Conservation (phyloP, 2,329 filamentous ascomycete species). For the Alternaria burnsii region DNA sequence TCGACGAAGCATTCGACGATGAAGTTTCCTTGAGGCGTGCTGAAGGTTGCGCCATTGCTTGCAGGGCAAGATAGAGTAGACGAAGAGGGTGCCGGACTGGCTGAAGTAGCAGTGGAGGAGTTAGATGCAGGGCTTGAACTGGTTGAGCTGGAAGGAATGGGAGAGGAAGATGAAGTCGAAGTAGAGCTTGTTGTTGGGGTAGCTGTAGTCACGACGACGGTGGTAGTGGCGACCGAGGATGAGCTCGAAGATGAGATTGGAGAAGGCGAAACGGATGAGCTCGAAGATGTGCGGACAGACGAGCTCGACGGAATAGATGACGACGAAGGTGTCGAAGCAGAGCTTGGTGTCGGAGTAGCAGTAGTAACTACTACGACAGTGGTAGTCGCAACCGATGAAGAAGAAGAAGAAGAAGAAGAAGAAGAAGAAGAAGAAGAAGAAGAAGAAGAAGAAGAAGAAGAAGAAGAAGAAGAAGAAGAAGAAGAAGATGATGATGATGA, state of each 20-base stretch:
- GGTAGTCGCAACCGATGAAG: neutral
- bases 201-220: neutral
- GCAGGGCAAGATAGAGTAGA: constrained; percentile 16
- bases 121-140: neutral
- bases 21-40: constrained; percentile 16
- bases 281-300: no score
- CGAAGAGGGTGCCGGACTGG: neutral
- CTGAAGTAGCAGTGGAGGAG: constrained; percentile 3
- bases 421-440: no score
- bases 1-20: constrained; percentile 23
- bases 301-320: no score
- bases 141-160: neutral
- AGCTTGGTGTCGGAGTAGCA: no score
- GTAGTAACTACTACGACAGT: no score
- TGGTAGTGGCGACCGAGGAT: neutral
- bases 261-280: neutral
- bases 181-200: constrained; percentile 2
- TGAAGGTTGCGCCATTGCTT: constrained; percentile 13
- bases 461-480: no score
- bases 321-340: no score
- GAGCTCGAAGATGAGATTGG: neutral
- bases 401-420: no score
- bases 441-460: no score
- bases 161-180: neutral
- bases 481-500: no score